Conservation (phyloP, 768 basidiomycete genomes). For the Clitopilus hobsonii region DNA sequence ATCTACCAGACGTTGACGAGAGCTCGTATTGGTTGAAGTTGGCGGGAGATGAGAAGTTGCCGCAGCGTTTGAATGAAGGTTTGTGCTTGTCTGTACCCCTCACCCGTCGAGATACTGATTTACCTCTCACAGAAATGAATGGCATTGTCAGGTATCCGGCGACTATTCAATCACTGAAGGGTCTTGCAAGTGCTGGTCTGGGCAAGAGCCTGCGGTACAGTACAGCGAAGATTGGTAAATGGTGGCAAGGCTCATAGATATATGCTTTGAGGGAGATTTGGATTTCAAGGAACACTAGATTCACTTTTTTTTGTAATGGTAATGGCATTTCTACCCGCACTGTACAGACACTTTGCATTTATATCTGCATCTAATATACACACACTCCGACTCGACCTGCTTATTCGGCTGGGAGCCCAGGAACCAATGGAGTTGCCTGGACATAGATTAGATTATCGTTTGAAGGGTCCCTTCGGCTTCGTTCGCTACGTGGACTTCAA, state of each 20-base stretch:
- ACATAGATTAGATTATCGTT: not conserved
- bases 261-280: slow-evolving; percentile 1
- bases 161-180: slow-evolving; percentile 80
- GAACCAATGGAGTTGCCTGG: not conserved
- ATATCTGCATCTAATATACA: not conserved
- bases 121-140: slow-evolving; percentile 53
- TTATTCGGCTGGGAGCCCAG: not conserved
- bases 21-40: slow-evolving; percentile 70
- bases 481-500: too few relatives aligned
- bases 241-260: slow-evolving; percentile 48
- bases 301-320: not conserved
- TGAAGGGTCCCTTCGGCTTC: not conserved
- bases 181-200: slow-evolving; percentile 77
- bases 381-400: not conserved
- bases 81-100: slow-evolving; percentile 12
- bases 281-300: not conserved
- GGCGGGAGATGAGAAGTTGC: slow-evolving; percentile 58
- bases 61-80: slow-evolving; percentile 52
- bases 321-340: not conserved
- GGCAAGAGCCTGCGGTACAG: slow-evolving; percentile 76
- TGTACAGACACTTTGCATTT: not conserved
- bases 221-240: slow-evolving; percentile 77
- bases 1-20: slow-evolving; percentile 58
- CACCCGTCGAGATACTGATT: not conserved
- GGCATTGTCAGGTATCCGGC: slow-evolving; percentile 81